phyloP scores from a whole-genome alignment of 1,284 basidiomycete species.

The Ustilago loliicola region DNA sequence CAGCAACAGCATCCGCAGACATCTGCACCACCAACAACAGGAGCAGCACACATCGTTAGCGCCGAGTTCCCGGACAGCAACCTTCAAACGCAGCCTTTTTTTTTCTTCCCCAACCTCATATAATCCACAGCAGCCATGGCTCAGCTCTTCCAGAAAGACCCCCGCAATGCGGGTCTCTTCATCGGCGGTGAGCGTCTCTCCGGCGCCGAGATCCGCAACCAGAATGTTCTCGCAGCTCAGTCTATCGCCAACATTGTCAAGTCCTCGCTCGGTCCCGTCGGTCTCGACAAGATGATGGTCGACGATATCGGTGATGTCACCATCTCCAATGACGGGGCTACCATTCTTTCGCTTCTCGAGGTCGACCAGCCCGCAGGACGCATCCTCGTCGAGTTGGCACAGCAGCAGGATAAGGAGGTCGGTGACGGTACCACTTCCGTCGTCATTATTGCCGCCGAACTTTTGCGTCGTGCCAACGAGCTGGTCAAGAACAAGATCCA shows the following conservation, averaged over 20 bases:
- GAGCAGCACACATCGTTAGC: not conserved
- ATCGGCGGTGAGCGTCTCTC: conserved; percentile 92
- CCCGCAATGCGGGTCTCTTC: conserved; percentile 74
- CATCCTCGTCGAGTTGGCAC: conserved; percentile 96
- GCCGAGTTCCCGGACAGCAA: not conserved
- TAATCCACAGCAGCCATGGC: conserved; percentile 54
- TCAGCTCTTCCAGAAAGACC: conserved; percentile 69
- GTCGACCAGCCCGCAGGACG: conserved; percentile 92
- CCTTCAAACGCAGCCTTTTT: not conserved
- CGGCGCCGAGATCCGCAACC: conserved; percentile 94
- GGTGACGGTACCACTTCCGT: conserved; percentile 99
- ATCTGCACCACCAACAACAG: not conserved
- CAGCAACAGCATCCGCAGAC: not conserved
- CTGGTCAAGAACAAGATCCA: conserved; percentile 98
- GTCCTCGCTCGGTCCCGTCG: conserved; percentile 94
- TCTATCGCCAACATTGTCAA: conserved; percentile 98
- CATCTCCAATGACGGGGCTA: conserved; percentile 99
- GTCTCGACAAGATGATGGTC: conserved; percentile 80
- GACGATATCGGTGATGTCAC: conserved; percentile 99
- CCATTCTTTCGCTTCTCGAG: conserved; percentile 90
- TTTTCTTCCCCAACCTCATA: not conserved
- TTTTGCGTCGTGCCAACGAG: conserved; percentile 94
- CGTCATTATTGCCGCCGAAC: conserved; percentile 95
- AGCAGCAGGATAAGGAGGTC: conserved; percentile 99
- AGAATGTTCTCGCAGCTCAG: conserved; percentile 91